Percentiles rank a stretch among this genome's conserved stretches.
Conservation (phyloP, 768 basidiomycete genomes). For the Rhodosporidiobolus odoratus region DNA sequence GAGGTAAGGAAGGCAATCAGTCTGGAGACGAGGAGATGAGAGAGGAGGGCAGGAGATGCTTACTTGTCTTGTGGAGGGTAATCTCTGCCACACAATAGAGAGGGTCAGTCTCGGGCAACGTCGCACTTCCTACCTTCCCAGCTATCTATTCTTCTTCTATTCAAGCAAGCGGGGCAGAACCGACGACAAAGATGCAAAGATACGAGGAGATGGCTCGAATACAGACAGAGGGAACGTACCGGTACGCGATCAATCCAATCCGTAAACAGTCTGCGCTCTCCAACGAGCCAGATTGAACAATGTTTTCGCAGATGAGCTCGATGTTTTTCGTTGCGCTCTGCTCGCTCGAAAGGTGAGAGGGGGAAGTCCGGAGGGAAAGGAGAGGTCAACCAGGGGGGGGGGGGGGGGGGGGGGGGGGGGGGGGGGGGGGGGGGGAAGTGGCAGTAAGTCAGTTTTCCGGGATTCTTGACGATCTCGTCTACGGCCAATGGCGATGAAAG, state of each 20-base stretch:
- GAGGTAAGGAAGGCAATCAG: not conserved
- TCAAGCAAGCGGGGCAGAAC: no score
- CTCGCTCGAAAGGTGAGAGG: not conserved
- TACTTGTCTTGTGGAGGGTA: constrained; percentile 86
- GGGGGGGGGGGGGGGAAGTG: not conserved
- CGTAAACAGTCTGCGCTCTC: constrained; percentile 78
- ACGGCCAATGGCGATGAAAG: not conserved
- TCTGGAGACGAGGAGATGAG: not conserved
- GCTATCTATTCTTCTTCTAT: no score
- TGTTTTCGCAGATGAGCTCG: constrained; percentile 87
- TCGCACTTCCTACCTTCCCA: no score
- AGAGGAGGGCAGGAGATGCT: not conserved
- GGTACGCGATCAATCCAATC: constrained; percentile 84
- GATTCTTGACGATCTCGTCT: no score
- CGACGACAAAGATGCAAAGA: not conserved
- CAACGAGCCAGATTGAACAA: constrained; percentile 90
- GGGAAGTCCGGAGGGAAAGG: not conserved
- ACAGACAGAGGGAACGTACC: constrained; percentile 43
- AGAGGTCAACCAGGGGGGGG: not conserved
- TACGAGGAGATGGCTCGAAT: not conserved
- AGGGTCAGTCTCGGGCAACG: not conserved
- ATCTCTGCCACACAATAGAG: constrained; percentile 50
- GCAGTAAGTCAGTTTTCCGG: no score
- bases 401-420: not conserved
- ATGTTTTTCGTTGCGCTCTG: constrained; percentile 80